phyloP scores from a whole-genome alignment of 2,329 filamentous ascomycete genomes.

The Bipolaris victoriae region DNA sequence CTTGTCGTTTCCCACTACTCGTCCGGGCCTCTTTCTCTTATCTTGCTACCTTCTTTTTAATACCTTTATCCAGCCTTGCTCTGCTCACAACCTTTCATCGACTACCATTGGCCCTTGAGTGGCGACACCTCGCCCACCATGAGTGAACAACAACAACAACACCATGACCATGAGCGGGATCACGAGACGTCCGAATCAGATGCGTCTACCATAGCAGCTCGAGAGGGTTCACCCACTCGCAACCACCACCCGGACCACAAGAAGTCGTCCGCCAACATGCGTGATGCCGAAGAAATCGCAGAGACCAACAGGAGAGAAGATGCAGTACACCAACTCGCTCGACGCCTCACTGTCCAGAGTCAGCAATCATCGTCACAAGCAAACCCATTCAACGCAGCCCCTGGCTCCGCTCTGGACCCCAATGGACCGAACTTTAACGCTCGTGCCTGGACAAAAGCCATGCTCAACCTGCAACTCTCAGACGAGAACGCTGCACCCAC shows the following conservation, averaged over 20 bases:
- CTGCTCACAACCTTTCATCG: not conserved
- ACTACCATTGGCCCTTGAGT: conserved; percentile 10
- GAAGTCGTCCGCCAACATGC: conserved; percentile 28
- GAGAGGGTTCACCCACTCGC: conserved; percentile 30
- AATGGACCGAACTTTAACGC: conserved; percentile 56
- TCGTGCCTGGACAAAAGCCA: conserved; percentile 57
- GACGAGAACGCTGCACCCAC: conserved; percentile 51
- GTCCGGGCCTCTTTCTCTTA: not conserved
- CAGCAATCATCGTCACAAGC: conserved; percentile 47
- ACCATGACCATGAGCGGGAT: conserved; percentile 21
- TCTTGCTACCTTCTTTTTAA: conserved; percentile 23
- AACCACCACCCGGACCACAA: conserved; percentile 27
- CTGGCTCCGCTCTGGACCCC: conserved; percentile 55
- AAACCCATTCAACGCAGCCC: conserved; percentile 48
- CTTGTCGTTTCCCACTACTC: conserved; percentile 2
- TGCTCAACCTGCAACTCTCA: conserved; percentile 54
- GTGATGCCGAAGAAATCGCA: conserved; percentile 26
- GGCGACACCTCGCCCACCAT: conserved; percentile 38
- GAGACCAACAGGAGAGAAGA: conserved; percentile 40
- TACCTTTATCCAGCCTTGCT: conserved; percentile 8
- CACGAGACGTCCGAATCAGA: conserved; percentile 36
- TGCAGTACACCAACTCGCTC: conserved; percentile 51
- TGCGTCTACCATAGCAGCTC: conserved; percentile 42
- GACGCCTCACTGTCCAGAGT: conserved; percentile 50
- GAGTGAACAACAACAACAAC: conserved; percentile 38